These are phyloP conservation scores for Fusarium lateritium DNA, from an alignment of 2,329 filamentous ascomycete species.

Conservation along the genomic window DNA sequence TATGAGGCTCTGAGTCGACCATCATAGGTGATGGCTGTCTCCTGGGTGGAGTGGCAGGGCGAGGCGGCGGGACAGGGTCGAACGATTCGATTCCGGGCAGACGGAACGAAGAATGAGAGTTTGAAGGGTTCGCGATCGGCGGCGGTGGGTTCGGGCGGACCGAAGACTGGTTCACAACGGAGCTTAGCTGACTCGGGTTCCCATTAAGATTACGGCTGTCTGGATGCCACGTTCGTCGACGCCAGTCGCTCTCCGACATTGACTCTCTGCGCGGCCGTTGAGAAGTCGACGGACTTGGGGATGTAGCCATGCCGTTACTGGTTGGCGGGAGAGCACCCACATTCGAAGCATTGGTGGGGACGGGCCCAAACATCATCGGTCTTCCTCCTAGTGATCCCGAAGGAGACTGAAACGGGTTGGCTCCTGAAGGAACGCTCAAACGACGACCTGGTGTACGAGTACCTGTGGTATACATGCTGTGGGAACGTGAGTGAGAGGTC, in stretches of 20 bases:
- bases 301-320: slow-evolving; percentile 73
- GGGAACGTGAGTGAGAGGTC: slow-evolving; percentile 76
- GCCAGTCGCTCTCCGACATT: slow-evolving; percentile 80
- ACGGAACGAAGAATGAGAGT: slow-evolving; percentile 73
- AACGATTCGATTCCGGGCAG: slow-evolving; percentile 95
- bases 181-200: slow-evolving; percentile 80
- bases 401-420: slow-evolving; percentile 80
- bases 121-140: slow-evolving; percentile 62
- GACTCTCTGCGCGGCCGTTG: slow-evolving; percentile 78
- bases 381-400: slow-evolving; percentile 67
- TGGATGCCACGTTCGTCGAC: slow-evolving; percentile 92
- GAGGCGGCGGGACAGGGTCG: slow-evolving; percentile 78
- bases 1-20: slow-evolving; percentile 69
- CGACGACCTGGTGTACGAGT: slow-evolving; percentile 79
- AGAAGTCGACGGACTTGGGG: slow-evolving; percentile 75
- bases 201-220: slow-evolving; percentile 76
- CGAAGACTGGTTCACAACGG: slow-evolving; percentile 79
- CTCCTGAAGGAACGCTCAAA: slow-evolving; percentile 84
- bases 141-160: slow-evolving; percentile 69
- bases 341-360: slow-evolving; percentile 70
- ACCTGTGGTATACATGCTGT: slow-evolving; percentile 78
- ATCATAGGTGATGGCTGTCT: slow-evolving; percentile 83
- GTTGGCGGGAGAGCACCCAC: slow-evolving; percentile 67
- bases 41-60: slow-evolving; percentile 73
- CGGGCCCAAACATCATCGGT: slow-evolving; percentile 67